Evolutionary conservation across 2,329 filamentous ascomycete species (phyloP), one percentile per base, ranked within the genome.

Genomic region (Sporothrix euskadiensis): DNA sequence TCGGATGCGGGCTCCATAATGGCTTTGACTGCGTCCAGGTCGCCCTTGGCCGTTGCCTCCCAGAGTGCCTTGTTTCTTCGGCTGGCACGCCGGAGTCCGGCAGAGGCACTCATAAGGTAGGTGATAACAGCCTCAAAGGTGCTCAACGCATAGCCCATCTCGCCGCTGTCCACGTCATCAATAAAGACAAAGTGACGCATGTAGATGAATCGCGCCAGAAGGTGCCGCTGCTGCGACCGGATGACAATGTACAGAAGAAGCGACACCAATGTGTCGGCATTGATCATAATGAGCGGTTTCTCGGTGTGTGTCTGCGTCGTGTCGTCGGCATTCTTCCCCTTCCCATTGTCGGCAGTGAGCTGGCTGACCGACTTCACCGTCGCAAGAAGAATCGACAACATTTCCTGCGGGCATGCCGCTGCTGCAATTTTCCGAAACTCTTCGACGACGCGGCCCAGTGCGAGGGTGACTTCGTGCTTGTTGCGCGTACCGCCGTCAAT

Each of bases 111-210:
- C 9, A 91, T 88, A 2, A 99, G 88, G 80, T 99, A 98, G 1
- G 93, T 90, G 47, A 99, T 82, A 0, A 99, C 96, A 7, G 94
- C 96, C 81, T 99, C 96, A 74, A 98, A 93, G 0, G 96, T 99
- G 81, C 95, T 98, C 69, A 99, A 82, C 0, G 95, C 94, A 81
- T 99, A 99, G 9, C 96, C 96, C 85, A 97, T 91, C 82, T 99
- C 96, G 68, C 96, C 96, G 75, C 90, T 97, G 77, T 99, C 96
- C 9, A 99, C 94, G 82, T 99, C 96, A 78, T 98, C 96, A 69
- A 97, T 94, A 81, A 97, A 99, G 77, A 98, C 96, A 79, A 98
- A 99, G 79, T 97, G 94, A 59, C 95, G 92, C 87, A 98, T 97
- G 80, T 98, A 99, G n/a, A 92, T 86, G 65, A 99, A 84, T 26